These are phyloP conservation scores for Aspergillus ochraceus DNA, from an alignment of 2,329 filamentous ascomycete genomes.

Conservation along the genomic window DNA sequence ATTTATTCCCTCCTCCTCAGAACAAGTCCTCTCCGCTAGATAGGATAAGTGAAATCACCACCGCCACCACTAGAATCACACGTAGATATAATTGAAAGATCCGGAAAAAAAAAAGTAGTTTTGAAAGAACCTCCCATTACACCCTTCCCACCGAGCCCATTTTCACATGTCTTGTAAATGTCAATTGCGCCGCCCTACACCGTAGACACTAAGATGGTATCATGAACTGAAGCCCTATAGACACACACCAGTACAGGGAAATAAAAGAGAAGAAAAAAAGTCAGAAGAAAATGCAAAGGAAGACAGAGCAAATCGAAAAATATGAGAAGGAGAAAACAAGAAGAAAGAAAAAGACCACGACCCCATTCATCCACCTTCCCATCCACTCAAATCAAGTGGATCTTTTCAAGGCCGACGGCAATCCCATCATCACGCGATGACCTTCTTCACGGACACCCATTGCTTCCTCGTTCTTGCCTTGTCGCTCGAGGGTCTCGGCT, in stretches of 20 bases:
- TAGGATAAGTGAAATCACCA: too few relatives aligned
- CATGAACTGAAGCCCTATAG: conserved; percentile 24
- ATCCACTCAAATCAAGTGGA: conserved; percentile 12
- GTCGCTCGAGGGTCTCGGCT: conserved; percentile 70
- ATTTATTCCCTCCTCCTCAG: too few relatives aligned
- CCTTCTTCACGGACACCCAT: conserved; percentile 47
- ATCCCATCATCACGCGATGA: conserved; percentile 36
- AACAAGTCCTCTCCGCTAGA: too few relatives aligned
- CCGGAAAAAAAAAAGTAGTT: not conserved
- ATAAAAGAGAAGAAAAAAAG: not conserved
- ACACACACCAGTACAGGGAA: conserved; percentile 7
- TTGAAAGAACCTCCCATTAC: not conserved
- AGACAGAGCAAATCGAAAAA: conserved; percentile 4
- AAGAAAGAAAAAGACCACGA: not conserved
- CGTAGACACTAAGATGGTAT: conserved; percentile 30
- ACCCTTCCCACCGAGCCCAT: not conserved
- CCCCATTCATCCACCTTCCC: not conserved
- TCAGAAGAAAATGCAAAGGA: conserved; percentile 1
- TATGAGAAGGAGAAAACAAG: not conserved
- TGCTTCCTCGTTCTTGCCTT: conserved; percentile 62
- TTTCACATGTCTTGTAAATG: not conserved
- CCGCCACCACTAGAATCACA: not conserved
- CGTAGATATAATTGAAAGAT: not conserved
- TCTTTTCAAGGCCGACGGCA: conserved; percentile 40
- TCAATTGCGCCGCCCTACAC: conserved; percentile 11